A percentile compares a stretch with the other conserved stretches of the same genome.
Conservation (phyloP, 2,329 filamentous ascomycete species). For the Chrysosporium keratinophilum region DNA sequence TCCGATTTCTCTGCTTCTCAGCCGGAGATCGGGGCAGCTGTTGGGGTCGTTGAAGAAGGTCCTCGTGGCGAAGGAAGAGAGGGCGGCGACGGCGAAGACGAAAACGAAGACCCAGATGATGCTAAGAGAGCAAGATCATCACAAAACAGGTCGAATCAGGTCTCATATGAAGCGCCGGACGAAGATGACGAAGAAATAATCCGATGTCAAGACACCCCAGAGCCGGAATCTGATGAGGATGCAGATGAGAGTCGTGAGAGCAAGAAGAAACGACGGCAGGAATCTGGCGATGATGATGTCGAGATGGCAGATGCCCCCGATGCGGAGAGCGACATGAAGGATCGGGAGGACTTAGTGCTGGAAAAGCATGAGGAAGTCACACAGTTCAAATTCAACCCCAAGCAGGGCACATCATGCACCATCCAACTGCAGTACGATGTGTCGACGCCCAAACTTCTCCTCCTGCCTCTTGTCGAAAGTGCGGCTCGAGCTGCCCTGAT, state of each 20-base stretch:
- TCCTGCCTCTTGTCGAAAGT: constrained; percentile 80
- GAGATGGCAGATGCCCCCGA: constrained; percentile 25
- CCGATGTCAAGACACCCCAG: constrained; percentile 50
- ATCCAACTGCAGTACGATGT: constrained; percentile 75
- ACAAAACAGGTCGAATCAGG: constrained; percentile 66
- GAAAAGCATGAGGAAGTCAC: constrained; percentile 56
- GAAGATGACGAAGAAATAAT: constrained; percentile 79
- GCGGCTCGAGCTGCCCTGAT: constrained; percentile 70
- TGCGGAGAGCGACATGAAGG: constrained; percentile 30
- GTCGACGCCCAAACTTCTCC: constrained; percentile 75
- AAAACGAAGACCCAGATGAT: constrained; percentile 69
- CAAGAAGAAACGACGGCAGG: not conserved
- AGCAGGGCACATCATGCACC: constrained; percentile 61
- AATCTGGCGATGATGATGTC: constrained; percentile 29
- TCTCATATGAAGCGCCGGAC: constrained; percentile 86
- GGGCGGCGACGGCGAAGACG: constrained; percentile 54
- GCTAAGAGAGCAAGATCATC: constrained; percentile 49
- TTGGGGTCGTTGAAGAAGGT: constrained; percentile 47
- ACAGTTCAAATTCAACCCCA: constrained; percentile 69
- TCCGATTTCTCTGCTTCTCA: constrained; percentile 55
- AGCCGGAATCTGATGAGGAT: constrained; percentile 46
- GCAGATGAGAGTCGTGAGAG: constrained; percentile 28
- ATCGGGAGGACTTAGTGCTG: constrained; percentile 55
- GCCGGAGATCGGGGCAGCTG: constrained; percentile 61
- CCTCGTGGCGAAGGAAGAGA: constrained; percentile 40